A percentile compares a stretch with the other conserved stretches of the same genome.
Evolutionary conservation across 345 rosid species (phyloP).

Genomic region (Tarenaya hassleriana): DNA sequence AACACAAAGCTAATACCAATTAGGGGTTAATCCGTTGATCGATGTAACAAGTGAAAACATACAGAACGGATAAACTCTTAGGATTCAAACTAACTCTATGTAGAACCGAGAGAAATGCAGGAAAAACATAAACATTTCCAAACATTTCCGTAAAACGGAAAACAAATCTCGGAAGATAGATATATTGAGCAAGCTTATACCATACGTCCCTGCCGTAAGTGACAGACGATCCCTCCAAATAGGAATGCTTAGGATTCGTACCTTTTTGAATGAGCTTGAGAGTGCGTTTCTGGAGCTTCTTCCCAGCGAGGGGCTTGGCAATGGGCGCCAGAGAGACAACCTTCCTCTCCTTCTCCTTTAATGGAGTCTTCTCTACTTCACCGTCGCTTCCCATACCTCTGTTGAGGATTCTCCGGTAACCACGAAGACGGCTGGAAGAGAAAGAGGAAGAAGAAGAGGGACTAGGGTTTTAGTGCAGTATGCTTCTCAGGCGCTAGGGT

Average conservation of each 20-base stretch:
- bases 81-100: no score
- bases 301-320: conserved; percentile 88
- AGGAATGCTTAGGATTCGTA: conserved; percentile 15
- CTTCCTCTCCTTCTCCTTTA: conserved; percentile 52
- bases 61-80: no score
- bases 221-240: not conserved
- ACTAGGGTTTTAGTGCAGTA: conserved; percentile 16
- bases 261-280: conserved; percentile 90
- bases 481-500: no score
- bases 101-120: no score
- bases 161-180: not conserved
- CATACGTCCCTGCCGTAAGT: not conserved
- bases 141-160: no score
- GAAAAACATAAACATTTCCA: no score
- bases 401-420: not conserved
- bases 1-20: not conserved
- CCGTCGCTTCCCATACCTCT: conserved; percentile 66
- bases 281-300: conserved; percentile 76
- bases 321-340: conserved; percentile 69
- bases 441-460: conserved; percentile 20
- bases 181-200: not conserved
- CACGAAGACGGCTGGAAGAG: conserved; percentile 3
- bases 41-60: not conserved
- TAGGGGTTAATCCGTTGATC: not conserved
- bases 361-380: conserved; percentile 57